Base-by-base conservation (phyloP, 139 green algal genomes). In the Chlamydomonas sphaeroides region DNA sequence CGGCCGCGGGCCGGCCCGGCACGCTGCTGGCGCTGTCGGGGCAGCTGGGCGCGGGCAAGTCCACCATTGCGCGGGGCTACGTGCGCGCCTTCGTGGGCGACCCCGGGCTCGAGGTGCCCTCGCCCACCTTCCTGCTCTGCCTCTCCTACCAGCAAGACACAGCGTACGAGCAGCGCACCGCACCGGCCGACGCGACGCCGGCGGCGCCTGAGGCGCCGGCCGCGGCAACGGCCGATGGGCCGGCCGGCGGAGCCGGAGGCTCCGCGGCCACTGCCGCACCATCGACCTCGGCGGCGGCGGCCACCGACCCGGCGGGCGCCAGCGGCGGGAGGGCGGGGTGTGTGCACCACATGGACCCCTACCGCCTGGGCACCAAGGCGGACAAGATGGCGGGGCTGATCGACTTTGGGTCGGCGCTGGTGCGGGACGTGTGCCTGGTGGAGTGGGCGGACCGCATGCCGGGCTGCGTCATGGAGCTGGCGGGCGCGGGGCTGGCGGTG, bases 391-490 rank as follows among this genome's bases (percentile, higher is more conserved):
- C 89, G 10, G 89, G 86, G 0, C 85, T 92, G 65, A 83, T 92
- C 1, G 86, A 91, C 68, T 92, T 88, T 65, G 68, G 80, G 5
- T 35, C 67, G 25, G 89, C 86, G 5, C 87, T 92, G 17, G 2
- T 70, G 33, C 33, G 65, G 6, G 89, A 92, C 38, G 72, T 90
- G 42, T 91, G 89, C 74, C 71, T 92, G 30, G 84, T 92, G 5
- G 89, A 92, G 81, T 92, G 89, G 89, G 80, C 86, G 20, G 86
- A 88, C 68, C 77, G 80, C n/a, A 92, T 92, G 89, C 89, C 89
- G 5, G 45, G 25, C 26, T 17, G 41, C 28, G 70, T 89, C 48
- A 85, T 87, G 83, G 53, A n/a, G 65, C 21, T 86, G 35, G 57
- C 69, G 35, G 49, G n/a, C 39, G 21, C 11, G 41, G 86, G 86